Percentiles rank a stretch among this genome's conserved stretches.
phyloP scores from a whole-genome alignment of 192 early-diverging fungal genomes.

The Thamnidium elegans region DNA sequence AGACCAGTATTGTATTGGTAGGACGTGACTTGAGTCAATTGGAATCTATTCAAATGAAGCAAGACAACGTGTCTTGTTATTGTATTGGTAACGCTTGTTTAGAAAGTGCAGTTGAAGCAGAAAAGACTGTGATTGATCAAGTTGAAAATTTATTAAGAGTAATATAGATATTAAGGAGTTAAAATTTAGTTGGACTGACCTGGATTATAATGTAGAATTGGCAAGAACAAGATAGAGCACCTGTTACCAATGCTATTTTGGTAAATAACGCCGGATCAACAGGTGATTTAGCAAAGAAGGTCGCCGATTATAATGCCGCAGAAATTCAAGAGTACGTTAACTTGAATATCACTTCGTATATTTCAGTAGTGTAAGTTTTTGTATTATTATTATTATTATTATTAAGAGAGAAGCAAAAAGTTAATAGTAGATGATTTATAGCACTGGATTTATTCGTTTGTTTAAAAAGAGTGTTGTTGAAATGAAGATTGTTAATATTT shows the following conservation, averaged over 20 bases:
- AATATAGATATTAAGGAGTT: neutral
- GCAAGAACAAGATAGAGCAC: conserved; percentile 2
- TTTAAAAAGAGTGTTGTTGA: conserved; percentile 24
- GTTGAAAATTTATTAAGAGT: conserved; percentile 11
- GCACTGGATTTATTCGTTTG: conserved; percentile 38
- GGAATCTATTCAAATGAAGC: conserved; percentile 6
- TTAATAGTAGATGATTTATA: neutral
- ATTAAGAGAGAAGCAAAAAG: neutral
- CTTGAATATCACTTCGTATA: conserved; percentile 60
- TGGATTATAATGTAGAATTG: too few species aligned
- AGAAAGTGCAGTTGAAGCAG: conserved; percentile 7
- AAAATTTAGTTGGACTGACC: too few species aligned
- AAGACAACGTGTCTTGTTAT: neutral
- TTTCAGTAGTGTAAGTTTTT: conserved; percentile 42
- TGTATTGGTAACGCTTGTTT: conserved; percentile 9
- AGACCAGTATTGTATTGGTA: conserved; percentile 52
- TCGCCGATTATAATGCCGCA: conserved; percentile 46
- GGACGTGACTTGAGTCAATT: conserved; percentile 44
- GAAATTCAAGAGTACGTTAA: conserved; percentile 50
- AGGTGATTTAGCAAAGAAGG: conserved; percentile 61
- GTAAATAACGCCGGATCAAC: conserved; percentile 79
- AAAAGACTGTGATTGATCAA: conserved; percentile 11
- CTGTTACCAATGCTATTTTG: conserved; percentile 43
- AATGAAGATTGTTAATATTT: conserved; percentile 69
- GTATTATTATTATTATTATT: neutral